A percentile compares a stretch with the other conserved stretches of the same genome.
These are phyloP conservation scores for Pseudogymnoascus sp. DNA, from an alignment of 2,329 filamentous ascomycete genomes.

Conservation along the genomic window DNA sequence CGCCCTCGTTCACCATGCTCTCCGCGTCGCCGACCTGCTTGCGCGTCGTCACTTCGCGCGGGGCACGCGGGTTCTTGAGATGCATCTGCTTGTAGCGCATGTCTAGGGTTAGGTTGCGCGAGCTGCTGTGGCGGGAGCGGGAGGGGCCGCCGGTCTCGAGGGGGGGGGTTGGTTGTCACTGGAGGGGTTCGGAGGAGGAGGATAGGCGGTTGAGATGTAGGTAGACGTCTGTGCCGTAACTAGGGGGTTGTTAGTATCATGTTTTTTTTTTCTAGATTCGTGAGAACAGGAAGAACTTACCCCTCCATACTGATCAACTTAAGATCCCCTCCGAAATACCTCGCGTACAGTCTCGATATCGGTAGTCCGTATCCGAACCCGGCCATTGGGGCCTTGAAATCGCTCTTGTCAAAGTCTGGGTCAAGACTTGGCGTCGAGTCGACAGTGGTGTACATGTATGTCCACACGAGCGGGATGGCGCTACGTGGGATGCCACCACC, in stretches of 20 bases:
- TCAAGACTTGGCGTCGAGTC: constrained; percentile 91
- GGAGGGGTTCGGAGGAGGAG: constrained; percentile 88
- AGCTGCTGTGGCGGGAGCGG: constrained; percentile 35
- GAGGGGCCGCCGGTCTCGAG: constrained; percentile 16
- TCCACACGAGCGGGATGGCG: constrained; percentile 96
- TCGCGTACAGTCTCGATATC: constrained; percentile 85
- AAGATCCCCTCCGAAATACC: constrained; percentile 94
- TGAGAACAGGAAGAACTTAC: constrained; percentile 42
- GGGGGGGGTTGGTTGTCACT: constrained; percentile 67
- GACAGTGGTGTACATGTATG: constrained; percentile 99
- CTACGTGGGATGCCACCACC: constrained; percentile 91
- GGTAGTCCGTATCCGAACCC: constrained; percentile 97
- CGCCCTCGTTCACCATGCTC: constrained; percentile 54
- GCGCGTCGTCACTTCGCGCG: constrained; percentile 68
- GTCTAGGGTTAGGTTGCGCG: constrained; percentile 55
- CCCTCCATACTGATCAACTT: constrained; percentile 99
- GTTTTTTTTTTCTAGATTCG: neutral
- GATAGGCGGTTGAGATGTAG: constrained; percentile 93
- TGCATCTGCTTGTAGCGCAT: constrained; percentile 46
- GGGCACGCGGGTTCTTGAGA: constrained; percentile 59
- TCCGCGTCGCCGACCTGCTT: constrained; percentile 86
- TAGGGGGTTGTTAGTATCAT: constrained; percentile 32
- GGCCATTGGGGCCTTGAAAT: constrained; percentile 99
- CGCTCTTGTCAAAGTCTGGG: constrained; percentile 96
- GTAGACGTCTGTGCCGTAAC: constrained; percentile 97